Percentiles rank a stretch among this genome's conserved stretches.
Conservation (phyloP, 805 yeast genomes). For the Candida germanica region DNA sequence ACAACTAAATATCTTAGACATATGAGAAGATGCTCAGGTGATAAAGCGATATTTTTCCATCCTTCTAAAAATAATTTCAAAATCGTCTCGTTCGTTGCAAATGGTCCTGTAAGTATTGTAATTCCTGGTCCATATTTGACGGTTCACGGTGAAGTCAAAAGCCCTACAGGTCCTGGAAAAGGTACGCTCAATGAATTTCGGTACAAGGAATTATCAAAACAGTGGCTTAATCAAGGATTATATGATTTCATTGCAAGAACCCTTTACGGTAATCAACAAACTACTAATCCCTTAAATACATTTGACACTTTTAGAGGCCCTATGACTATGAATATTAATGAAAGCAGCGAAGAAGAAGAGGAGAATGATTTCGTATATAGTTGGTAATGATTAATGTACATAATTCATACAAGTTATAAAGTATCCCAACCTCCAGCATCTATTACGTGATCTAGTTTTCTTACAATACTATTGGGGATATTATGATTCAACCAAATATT, state of each 20-base stretch:
- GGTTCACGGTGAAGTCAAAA: slow-evolving; percentile 70
- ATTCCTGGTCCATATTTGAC: slow-evolving; percentile 71
- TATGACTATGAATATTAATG: slow-evolving; percentile 1
- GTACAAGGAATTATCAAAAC: slow-evolving; percentile 51
- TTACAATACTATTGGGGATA: slow-evolving; percentile 69
- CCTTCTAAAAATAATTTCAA: slow-evolving; percentile 25
- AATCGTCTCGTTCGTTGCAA: slow-evolving; percentile 22
- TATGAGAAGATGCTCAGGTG: slow-evolving; percentile 23
- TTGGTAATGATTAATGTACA: slow-evolving; percentile 4
- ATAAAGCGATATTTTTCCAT: slow-evolving; percentile 25
- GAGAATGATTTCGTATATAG: slow-evolving; percentile 10
- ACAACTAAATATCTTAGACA: slow-evolving; percentile 19
- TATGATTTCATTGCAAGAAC: slow-evolving; percentile 44
- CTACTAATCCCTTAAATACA: slow-evolving; percentile 4
- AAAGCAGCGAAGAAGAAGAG: slow-evolving; percentile 8
- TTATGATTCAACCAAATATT: slow-evolving; percentile 78
- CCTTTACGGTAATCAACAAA: slow-evolving; percentile 21
- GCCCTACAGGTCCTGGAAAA: slow-evolving; percentile 51
- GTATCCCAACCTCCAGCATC: slow-evolving; percentile 98
- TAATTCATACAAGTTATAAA: background rate
- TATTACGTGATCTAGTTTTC: slow-evolving; percentile 71
- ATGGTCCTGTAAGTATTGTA: slow-evolving; percentile 24
- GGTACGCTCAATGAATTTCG: slow-evolving; percentile 54
- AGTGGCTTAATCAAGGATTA: slow-evolving; percentile 62
- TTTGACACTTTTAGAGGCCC: slow-evolving; percentile 3